Conservation (phyloP, 2,329 filamentous ascomycete species). For the Aspergillus brasiliensis region DNA sequence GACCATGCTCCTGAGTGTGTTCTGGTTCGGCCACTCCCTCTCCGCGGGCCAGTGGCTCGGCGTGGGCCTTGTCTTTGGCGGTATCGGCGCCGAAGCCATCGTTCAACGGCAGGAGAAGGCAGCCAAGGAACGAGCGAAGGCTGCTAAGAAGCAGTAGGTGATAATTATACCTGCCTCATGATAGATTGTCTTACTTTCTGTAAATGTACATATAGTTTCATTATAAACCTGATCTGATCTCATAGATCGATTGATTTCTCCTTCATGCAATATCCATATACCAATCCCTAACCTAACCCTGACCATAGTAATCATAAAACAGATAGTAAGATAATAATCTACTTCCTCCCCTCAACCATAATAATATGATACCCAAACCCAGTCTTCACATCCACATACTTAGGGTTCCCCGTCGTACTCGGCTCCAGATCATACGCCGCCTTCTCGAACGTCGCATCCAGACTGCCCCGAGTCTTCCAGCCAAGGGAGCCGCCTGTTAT, state of each 20-base stretch:
- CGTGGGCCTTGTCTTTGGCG: slow-evolving; percentile 89
- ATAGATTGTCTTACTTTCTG: slow-evolving; percentile 1
- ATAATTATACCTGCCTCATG: not conserved
- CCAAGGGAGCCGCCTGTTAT: slow-evolving; percentile 60
- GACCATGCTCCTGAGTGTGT: slow-evolving; percentile 94
- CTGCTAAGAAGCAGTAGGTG: slow-evolving; percentile 35
- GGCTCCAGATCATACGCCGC: slow-evolving; percentile 64
- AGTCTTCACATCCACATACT: slow-evolving; percentile 64
- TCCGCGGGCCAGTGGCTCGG: slow-evolving; percentile 91
- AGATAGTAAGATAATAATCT: slow-evolving; percentile 6
- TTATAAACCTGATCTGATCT: not conserved
- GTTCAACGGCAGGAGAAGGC: slow-evolving; percentile 82
- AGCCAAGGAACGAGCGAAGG: slow-evolving; percentile 70
- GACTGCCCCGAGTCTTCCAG: slow-evolving; percentile 62
- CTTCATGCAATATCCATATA: not conserved
- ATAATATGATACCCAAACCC: slow-evolving; percentile 68
- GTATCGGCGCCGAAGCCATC: slow-evolving; percentile 85
- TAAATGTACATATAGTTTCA: not conserved
- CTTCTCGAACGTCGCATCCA: slow-evolving; percentile 63
- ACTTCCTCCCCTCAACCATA: slow-evolving; percentile 68
- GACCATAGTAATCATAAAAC: not conserved
- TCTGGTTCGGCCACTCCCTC: slow-evolving; percentile 89
- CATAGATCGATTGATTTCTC: not conserved
- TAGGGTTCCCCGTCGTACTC: slow-evolving; percentile 62
- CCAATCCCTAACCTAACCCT: not conserved